phyloP scores from a whole-genome alignment of 257 asterid genomes.

The Solanum bulbocastanum region DNA sequence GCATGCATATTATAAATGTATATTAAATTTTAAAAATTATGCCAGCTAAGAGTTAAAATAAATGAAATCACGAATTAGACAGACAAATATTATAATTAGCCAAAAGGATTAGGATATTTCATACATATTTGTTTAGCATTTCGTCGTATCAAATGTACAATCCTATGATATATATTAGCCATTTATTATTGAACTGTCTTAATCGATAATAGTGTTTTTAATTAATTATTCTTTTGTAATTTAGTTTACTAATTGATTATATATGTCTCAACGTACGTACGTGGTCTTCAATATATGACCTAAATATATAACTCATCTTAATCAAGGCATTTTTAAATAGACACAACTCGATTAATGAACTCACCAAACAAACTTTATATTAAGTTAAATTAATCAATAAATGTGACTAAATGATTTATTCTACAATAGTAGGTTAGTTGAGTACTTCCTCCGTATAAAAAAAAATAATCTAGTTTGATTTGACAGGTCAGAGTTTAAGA shows the following conservation, averaged over 20 bases:
- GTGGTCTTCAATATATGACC: not conserved
- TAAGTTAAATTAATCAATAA: not conserved
- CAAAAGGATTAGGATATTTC: constrained; percentile 10
- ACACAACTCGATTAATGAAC: not conserved
- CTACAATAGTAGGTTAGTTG: too few relatives aligned
- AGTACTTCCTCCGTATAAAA: too few relatives aligned
- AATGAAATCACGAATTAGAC: not conserved
- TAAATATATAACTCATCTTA: not conserved
- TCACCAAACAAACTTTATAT: not conserved
- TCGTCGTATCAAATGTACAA: not conserved
- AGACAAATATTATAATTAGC: constrained; percentile 5
- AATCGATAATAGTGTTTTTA: not conserved
- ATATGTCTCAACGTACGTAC: not conserved
- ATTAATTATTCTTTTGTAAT: not conserved
- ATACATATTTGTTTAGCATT: not conserved
- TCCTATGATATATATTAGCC: not conserved
- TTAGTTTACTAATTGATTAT: not conserved
- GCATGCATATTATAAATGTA: not conserved
- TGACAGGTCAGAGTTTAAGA: too few relatives aligned
- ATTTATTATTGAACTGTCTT: not conserved
- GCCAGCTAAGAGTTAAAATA: not conserved
- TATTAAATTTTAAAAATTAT: not conserved
- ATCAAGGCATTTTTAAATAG: not conserved
- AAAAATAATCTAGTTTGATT: too few relatives aligned
- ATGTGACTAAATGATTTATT: not conserved